phyloP scores from a whole-genome alignment of 2,329 filamentous ascomycete genomes.

The Uncinocarpus reesii region DNA sequence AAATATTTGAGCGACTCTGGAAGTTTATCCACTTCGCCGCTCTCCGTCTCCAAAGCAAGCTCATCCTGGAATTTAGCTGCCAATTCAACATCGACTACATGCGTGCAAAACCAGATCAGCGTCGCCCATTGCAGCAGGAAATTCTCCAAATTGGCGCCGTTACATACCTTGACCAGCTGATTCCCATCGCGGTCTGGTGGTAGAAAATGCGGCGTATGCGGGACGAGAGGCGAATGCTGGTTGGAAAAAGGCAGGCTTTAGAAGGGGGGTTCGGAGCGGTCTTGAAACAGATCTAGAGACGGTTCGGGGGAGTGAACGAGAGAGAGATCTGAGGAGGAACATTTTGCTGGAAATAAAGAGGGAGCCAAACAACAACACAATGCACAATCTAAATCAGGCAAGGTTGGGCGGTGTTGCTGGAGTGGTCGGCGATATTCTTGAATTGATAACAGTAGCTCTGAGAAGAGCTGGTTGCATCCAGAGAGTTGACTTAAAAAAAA shows the following conservation, averaged over 20 bases:
- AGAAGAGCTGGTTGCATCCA: too few species aligned
- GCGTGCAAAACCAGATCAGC: neutral
- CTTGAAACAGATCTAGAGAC: constrained; percentile 48
- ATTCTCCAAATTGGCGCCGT: neutral
- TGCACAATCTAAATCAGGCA: too few species aligned
- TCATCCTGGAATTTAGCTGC: constrained; percentile 76
- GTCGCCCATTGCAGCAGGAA: neutral
- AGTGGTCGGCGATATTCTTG: too few species aligned
- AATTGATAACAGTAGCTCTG: too few species aligned
- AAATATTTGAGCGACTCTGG: constrained; percentile 78
- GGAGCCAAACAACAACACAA: too few species aligned
- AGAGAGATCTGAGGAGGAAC: constrained; percentile 57
- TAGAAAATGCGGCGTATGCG: constrained; percentile 40
- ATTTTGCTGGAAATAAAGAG: constrained; percentile 38
- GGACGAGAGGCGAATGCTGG: constrained; percentile 35
- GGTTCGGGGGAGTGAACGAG: constrained; percentile 57
- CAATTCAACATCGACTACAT: constrained; percentile 62
- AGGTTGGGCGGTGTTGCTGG: too few species aligned
- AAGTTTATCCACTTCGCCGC: constrained; percentile 60
- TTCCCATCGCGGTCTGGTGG: constrained; percentile 33
- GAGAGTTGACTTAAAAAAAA: too few species aligned
- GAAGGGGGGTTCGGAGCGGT: constrained; percentile 38
- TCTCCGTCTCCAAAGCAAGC: constrained; percentile 71
- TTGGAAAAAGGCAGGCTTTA: constrained; percentile 43
- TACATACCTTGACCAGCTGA: constrained; percentile 39